Conservation (phyloP, 2,329 filamentous ascomycete genomes). For the Nannizziopsis barbatae region DNA sequence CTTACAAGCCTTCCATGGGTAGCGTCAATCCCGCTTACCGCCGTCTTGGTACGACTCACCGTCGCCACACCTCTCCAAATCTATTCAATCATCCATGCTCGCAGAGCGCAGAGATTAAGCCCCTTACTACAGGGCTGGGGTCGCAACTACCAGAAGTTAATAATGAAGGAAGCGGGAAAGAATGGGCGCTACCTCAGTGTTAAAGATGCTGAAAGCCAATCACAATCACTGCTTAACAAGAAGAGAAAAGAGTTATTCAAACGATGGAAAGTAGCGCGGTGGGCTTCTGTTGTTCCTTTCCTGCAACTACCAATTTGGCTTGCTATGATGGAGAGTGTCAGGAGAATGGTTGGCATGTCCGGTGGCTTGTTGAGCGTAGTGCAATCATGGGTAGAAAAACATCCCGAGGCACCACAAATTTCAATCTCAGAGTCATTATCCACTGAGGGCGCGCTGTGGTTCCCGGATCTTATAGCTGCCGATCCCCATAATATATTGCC, state of each 20-base stretch:
- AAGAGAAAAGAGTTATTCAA: slow-evolving; percentile 23
- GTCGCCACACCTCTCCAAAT: slow-evolving; percentile 40
- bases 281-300: slow-evolving; percentile 26
- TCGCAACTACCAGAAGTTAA: background rate
- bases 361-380: slow-evolving; percentile 34
- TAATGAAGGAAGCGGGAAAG: background rate
- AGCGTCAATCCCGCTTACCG: slow-evolving; percentile 44
- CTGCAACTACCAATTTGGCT: slow-evolving; percentile 40
- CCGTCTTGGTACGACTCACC: slow-evolving; percentile 40
- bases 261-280: slow-evolving; percentile 26
- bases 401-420: slow-evolving; percentile 14
- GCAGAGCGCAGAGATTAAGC: slow-evolving; percentile 33
- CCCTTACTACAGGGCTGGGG: slow-evolving; percentile 35
- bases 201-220: slow-evolving; percentile 8
- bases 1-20: slow-evolving; percentile 43
- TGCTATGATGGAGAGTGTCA: slow-evolving; percentile 37
- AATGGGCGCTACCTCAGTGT: slow-evolving; percentile 12
- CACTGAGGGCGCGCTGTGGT: slow-evolving; percentile 51
- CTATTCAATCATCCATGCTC: slow-evolving; percentile 31
- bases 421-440: slow-evolving; percentile 41
- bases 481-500: slow-evolving; percentile 44
- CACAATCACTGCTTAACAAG: slow-evolving; percentile 20
- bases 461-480: slow-evolving; percentile 44
- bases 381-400: slow-evolving; percentile 18
- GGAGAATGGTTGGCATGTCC: slow-evolving; percentile 37